Evolutionary conservation across 2,329 filamentous ascomycete species (phyloP).

Genomic region (Coniella vitis): DNA sequence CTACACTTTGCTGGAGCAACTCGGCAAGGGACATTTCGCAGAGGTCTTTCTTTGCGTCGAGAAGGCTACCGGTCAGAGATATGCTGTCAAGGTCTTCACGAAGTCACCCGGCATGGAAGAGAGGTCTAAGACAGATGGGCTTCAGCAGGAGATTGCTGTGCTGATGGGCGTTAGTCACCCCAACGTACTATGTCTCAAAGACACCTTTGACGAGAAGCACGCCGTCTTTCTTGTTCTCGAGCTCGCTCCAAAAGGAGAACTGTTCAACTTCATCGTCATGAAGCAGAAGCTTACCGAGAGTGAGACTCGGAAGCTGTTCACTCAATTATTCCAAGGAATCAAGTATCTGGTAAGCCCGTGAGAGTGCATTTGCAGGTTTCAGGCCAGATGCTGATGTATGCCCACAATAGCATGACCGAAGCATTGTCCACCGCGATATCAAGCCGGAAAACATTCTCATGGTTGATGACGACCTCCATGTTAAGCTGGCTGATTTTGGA

Average conservation of each 20-base stretch:
- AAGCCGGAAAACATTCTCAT: conserved; percentile 95
- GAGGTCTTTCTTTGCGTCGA: conserved; percentile 89
- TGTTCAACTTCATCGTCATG: conserved; percentile 92
- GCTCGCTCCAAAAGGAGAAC: conserved; percentile 82
- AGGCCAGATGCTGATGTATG: conserved; percentile 23
- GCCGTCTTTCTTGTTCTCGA: conserved; percentile 90
- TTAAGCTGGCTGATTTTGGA: conserved; percentile 95
- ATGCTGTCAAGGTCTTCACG: conserved; percentile 91
- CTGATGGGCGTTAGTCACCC: conserved; percentile 96
- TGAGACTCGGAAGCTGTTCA: conserved; percentile 80
- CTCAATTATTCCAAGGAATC: conserved; percentile 85
- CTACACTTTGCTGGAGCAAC: conserved; percentile 74
- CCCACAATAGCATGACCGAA: conserved; percentile 73
- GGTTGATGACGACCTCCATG: conserved; percentile 72
- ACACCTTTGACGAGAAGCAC: conserved; percentile 87
- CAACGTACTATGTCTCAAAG: conserved; percentile 86
- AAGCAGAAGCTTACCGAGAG: conserved; percentile 81
- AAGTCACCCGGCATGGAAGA: conserved; percentile 78
- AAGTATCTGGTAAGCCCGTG: conserved; percentile 70
- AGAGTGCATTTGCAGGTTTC: background rate
- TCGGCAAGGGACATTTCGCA: conserved; percentile 93
- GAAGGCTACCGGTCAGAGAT: conserved; percentile 72
- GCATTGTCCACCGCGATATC: conserved; percentile 95
- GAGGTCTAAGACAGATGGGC: conserved; percentile 71
- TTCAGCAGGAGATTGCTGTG: conserved; percentile 94